Evolutionary conservation across 192 early-diverging fungal species (phyloP).

Genomic region (Dissophora globulifera): DNA sequence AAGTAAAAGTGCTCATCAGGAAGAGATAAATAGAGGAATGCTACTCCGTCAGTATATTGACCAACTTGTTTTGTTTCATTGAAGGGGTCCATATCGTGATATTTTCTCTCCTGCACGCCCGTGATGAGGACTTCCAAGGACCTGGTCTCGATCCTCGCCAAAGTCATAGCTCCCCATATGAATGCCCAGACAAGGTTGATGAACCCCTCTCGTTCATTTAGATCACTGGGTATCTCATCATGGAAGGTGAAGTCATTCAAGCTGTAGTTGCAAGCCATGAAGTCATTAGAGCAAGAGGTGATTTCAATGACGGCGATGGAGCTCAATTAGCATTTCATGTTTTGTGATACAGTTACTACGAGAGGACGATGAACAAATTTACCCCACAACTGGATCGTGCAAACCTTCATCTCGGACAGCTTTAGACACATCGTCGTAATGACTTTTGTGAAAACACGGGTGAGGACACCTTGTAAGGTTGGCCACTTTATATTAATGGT

Average conservation of each 20-base stretch:
- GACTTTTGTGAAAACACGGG: conserved; percentile 8
- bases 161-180: not conserved
- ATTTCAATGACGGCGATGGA: conserved; percentile 2
- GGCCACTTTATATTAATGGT: conserved; percentile 20
- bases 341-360: conserved; percentile 7
- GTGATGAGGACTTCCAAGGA: conserved; percentile 16
- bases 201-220: conserved; percentile 20
- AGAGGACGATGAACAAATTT: conserved; percentile 7
- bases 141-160: conserved; percentile 11
- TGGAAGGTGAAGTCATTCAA: conserved; percentile 1
- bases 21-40: no score
- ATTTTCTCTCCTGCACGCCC: conserved; percentile 23
- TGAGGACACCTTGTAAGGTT: conserved; percentile 17
- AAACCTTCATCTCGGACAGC: conserved; percentile 8
- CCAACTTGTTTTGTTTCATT: conserved; percentile 2
- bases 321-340: conserved; percentile 6
- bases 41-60: conserved; percentile 6
- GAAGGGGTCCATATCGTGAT: conserved; percentile 4
- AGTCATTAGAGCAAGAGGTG: not conserved
- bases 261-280: conserved; percentile 5
- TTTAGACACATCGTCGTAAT: conserved; percentile 19
- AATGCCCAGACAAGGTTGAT: conserved; percentile 4
- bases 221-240: conserved; percentile 1
- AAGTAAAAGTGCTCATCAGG: no score
- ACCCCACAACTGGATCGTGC: conserved; percentile 9